These are phyloP conservation scores for Actinomucor elegans DNA, from an alignment of 371 early-diverging fungal genomes.

Conservation along the genomic window DNA sequence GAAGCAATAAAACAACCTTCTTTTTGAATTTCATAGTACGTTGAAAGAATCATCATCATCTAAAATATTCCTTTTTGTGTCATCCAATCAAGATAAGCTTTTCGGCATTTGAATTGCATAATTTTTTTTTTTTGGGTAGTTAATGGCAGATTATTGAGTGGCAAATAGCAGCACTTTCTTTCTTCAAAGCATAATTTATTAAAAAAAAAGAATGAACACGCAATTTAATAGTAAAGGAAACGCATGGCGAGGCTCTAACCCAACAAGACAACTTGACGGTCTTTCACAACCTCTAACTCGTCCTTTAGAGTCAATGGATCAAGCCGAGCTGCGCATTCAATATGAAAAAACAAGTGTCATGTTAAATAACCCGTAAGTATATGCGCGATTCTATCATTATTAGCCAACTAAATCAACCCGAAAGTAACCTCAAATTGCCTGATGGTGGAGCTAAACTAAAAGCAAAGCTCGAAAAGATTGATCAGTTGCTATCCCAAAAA, in stretches of 20 bases:
- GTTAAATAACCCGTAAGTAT: slow-evolving; percentile 33
- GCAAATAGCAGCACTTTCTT: no score
- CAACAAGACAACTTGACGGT: slow-evolving; percentile 17
- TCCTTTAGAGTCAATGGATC: slow-evolving; percentile 21
- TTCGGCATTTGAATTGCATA: no score
- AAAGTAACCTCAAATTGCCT: slow-evolving; percentile 25
- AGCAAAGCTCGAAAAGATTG: slow-evolving; percentile 23
- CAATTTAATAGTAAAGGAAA: slow-evolving; percentile 8
- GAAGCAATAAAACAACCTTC: no score
- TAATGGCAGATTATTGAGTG: no score
- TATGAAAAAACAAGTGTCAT: slow-evolving; percentile 24
- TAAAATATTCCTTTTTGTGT: no score
- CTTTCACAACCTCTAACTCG: slow-evolving; percentile 24
- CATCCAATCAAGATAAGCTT: no score
- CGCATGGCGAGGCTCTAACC: not conserved
- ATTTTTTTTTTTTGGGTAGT: no score
- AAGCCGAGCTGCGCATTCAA: not conserved
- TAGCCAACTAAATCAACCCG: not conserved
- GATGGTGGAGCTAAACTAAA: slow-evolving; percentile 41
- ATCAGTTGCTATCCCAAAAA: slow-evolving; percentile 7
- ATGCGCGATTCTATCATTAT: no score
- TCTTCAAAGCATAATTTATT: not conserved
- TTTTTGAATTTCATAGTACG: no score
- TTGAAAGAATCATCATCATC: no score
- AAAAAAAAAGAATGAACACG: slow-evolving; percentile 5